A percentile compares a stretch with the other conserved stretches of the same genome.
Evolutionary conservation across 2,329 filamentous ascomycete species (phyloP).

Genomic region (Beauveria sp.): DNA sequence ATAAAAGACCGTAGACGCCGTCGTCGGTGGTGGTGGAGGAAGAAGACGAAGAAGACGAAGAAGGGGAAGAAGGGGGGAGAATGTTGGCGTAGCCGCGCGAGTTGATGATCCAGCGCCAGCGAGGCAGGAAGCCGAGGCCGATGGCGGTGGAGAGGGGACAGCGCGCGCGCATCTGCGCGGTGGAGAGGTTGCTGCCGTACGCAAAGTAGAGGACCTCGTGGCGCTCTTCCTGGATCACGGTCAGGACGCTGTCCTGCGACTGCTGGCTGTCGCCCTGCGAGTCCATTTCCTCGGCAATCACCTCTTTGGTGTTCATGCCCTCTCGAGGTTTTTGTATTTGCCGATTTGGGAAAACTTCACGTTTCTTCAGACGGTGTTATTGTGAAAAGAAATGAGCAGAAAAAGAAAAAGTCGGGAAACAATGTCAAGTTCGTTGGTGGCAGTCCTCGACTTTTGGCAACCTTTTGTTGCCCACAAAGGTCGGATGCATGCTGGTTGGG

Average conservation of each 20-base stretch:
- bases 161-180: constrained; percentile 54
- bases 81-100: constrained; percentile 61
- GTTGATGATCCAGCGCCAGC: constrained; percentile 61
- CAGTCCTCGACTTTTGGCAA: neutral
- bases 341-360: too few species aligned
- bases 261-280: constrained; percentile 24
- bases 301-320: too few species aligned
- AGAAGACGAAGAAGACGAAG: neutral
- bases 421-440: neutral
- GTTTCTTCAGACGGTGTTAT: too few species aligned
- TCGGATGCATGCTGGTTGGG: neutral
- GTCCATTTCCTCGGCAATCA: neutral
- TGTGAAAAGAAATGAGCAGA: too few species aligned
- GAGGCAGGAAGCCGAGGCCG: constrained; percentile 48
- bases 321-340: neutral
- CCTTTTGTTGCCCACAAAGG: neutral
- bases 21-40: neutral
- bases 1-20: constrained; percentile 52
- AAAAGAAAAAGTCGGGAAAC: too few species aligned
- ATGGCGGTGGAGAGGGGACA: constrained; percentile 51
- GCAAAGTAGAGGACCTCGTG: constrained; percentile 53
- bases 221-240: constrained; percentile 26
- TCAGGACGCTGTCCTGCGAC: constrained; percentile 29
- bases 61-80: constrained; percentile 25
- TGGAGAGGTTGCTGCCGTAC: constrained; percentile 64